Evolutionary conservation across 202 grass and related monocot species (phyloP).

Genomic region (Zoysia matrella): DNA sequence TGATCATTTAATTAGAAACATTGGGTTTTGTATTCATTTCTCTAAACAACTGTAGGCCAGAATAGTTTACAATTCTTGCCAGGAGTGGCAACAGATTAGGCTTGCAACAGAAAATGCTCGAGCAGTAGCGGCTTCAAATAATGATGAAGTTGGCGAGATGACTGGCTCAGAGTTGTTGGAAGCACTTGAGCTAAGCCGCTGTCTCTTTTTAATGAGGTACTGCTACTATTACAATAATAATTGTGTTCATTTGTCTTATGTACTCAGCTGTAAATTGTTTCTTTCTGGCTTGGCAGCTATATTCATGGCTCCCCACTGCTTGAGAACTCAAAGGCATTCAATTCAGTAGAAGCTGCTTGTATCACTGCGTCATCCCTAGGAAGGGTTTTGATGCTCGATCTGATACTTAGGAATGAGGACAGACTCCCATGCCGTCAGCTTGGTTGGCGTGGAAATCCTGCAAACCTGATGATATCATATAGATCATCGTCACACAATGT

Average conservation of each 20-base stretch:
- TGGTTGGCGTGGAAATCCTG: constrained; percentile 90
- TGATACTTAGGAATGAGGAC: constrained; percentile 89
- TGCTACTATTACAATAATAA: constrained; percentile 15
- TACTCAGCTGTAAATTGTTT: constrained; percentile 33
- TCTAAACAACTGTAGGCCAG: constrained; percentile 67
- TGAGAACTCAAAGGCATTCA: constrained; percentile 86
- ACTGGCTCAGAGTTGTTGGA: constrained; percentile 91
- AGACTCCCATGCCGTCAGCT: constrained; percentile 88
- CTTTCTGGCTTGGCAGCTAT: constrained; percentile 64
- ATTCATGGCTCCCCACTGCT: constrained; percentile 91
- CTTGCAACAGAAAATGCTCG: constrained; percentile 81
- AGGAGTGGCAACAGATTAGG: constrained; percentile 81
- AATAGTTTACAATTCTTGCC: constrained; percentile 80
- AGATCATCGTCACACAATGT: constrained; percentile 33
- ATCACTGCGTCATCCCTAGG: constrained; percentile 72
- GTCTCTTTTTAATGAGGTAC: constrained; percentile 98
- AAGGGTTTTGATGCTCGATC: constrained; percentile 86
- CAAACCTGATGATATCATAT: constrained; percentile 83
- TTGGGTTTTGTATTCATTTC: constrained; percentile 36
- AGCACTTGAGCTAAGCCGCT: constrained; percentile 95
- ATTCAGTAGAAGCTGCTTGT: constrained; percentile 58
- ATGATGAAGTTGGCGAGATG: constrained; percentile 81
- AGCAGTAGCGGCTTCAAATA: constrained; percentile 53
- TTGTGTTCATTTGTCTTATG: constrained; percentile 25
- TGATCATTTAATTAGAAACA: constrained; percentile 21